Percentiles rank a stretch among this genome's conserved stretches.
These are phyloP conservation scores for Malbranchea zuffiana DNA, from an alignment of 2,329 filamentous ascomycete genomes.

Conservation along the genomic window DNA sequence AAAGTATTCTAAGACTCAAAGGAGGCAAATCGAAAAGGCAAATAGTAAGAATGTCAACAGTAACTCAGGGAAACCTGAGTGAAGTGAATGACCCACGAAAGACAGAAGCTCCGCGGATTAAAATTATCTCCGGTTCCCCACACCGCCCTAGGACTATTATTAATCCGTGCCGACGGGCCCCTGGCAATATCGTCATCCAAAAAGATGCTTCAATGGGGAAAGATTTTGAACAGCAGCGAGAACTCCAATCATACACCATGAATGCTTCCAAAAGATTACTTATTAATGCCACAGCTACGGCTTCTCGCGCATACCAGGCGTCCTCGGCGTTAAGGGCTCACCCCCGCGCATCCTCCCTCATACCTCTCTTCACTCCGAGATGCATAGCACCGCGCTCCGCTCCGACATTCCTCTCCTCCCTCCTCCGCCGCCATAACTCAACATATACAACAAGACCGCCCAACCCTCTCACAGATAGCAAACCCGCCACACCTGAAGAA, in stretches of 20 bases:
- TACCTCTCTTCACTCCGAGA: not conserved
- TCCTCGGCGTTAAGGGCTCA: conserved; percentile 8
- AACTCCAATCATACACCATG: conserved; percentile 13
- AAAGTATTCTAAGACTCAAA: no score
- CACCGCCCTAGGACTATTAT: no score
- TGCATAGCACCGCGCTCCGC: not conserved
- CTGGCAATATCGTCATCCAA: no score
- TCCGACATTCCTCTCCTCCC: conserved; percentile 7
- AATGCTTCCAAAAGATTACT: conserved; percentile 8
- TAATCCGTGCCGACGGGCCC: no score
- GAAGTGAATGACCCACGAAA: no score
- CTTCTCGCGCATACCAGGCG: conserved; percentile 1
- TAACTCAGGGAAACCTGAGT: no score
- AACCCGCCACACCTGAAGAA: conserved; percentile 24
- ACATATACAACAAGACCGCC: conserved; percentile 15
- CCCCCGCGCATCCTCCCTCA: not conserved
- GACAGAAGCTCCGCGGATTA: no score
- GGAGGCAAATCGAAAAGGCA: no score
- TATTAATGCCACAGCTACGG: conserved; percentile 4
- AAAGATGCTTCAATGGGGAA: no score
- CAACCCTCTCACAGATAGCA: conserved; percentile 27
- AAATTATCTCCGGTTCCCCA: no score
- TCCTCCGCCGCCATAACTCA: conserved; percentile 23
- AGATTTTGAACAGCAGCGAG: no score
- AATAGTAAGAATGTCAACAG: no score